Evolutionary conservation across 148 eudicot genomes (phyloP).

Genomic region (Silene conica): DNA sequence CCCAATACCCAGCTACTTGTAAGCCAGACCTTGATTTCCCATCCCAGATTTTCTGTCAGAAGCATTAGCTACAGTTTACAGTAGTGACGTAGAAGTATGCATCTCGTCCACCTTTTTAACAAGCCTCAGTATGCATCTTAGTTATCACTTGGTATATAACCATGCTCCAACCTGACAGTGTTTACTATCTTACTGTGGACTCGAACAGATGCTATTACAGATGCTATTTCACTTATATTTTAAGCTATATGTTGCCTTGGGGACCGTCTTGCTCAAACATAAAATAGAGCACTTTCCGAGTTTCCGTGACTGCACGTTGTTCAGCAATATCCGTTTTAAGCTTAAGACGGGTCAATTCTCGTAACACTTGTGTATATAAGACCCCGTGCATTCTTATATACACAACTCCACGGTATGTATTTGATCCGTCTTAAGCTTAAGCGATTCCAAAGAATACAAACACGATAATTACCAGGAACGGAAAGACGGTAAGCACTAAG

Average conservation of each 20-base stretch:
- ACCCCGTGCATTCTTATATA: too few relatives aligned
- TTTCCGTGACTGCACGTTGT: too few relatives aligned
- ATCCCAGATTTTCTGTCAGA: not conserved
- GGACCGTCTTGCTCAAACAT: not conserved
- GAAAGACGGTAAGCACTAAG: slow-evolving; percentile 62
- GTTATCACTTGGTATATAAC: too few relatives aligned
- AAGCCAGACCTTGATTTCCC: not conserved
- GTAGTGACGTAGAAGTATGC: not conserved
- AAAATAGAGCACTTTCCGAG: not conserved
- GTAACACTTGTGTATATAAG: too few relatives aligned
- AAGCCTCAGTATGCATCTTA: not conserved
- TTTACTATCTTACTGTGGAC: not conserved
- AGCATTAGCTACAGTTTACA: not conserved
- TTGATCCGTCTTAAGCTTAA: too few relatives aligned
- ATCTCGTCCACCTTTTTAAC: not conserved
- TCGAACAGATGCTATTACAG: not conserved
- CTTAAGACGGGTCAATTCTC: too few relatives aligned
- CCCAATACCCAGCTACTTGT: not conserved
- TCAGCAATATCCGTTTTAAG: too few relatives aligned
- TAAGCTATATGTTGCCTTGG: not conserved
- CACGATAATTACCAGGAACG: slow-evolving; percentile 46
- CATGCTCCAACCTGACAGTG: not conserved
- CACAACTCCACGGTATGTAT: too few relatives aligned
- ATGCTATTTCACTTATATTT: not conserved
- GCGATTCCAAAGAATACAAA: too few relatives aligned